These are phyloP conservation scores for Cynanchum wilfordii DNA, from an alignment of 257 asterid species.

Conservation along the genomic window DNA sequence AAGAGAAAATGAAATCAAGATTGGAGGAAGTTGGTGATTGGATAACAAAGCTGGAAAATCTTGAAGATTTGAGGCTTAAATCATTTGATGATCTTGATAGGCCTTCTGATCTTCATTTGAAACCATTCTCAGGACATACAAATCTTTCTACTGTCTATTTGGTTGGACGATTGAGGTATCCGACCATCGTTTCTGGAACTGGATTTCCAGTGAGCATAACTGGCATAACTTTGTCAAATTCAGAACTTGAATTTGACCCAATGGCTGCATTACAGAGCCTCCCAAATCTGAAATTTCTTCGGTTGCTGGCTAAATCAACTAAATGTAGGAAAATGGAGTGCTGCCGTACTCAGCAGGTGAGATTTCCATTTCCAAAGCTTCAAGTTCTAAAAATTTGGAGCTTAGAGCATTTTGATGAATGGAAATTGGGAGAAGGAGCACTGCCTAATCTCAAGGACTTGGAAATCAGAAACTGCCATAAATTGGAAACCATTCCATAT, in stretches of 20 bases:
- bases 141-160: conserved; percentile 23
- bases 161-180: conserved; percentile 21
- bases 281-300: conserved; percentile 19
- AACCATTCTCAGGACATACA: neutral
- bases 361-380: conserved; percentile 22
- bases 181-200: neutral
- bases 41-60: conserved; percentile 14
- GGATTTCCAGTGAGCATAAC: conserved; percentile 16
- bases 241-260: conserved; percentile 17
- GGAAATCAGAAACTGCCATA: conserved; percentile 22
- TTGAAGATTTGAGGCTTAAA: conserved; percentile 24
- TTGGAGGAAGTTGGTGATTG: conserved; percentile 18
- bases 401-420: conserved; percentile 12
- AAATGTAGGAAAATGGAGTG: neutral
- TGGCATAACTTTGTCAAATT: conserved; percentile 22
- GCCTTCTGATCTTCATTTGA: conserved; percentile 19
- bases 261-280: conserved; percentile 18
- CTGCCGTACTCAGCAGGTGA: neutral
- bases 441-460: conserved; percentile 21
- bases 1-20: neutral
- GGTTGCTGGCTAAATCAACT: conserved; percentile 12
- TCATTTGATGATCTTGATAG: conserved; percentile 14
- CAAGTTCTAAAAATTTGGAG: conserved; percentile 23
- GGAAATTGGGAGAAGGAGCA: conserved; percentile 17
- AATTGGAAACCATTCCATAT: conserved; percentile 17